These are phyloP conservation scores for Coniochaeta sp. DNA, from an alignment of 2,329 filamentous ascomycete species.

Conservation along the genomic window DNA sequence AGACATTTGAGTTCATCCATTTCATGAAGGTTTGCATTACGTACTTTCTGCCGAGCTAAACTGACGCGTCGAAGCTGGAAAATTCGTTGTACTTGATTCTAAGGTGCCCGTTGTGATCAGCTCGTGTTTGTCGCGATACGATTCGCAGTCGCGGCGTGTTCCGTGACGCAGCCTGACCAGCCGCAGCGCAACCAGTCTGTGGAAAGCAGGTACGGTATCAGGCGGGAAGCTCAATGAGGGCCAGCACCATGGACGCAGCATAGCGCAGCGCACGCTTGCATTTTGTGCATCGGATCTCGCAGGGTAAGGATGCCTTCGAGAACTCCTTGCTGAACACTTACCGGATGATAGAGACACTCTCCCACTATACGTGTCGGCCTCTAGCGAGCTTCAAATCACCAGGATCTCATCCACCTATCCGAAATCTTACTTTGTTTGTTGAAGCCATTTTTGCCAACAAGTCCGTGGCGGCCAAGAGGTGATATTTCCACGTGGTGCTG, in stretches of 20 bases:
- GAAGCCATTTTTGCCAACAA: background rate
- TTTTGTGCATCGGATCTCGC: slow-evolving; percentile 9
- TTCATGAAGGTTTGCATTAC: too few species aligned
- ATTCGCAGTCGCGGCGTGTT: background rate
- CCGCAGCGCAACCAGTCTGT: background rate
- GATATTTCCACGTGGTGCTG: background rate
- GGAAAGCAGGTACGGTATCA: background rate
- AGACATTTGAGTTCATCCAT: too few species aligned
- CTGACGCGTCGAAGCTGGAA: too few species aligned
- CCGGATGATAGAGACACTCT: too few species aligned
- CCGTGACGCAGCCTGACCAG: background rate
- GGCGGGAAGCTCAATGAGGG: background rate
- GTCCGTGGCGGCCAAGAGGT: background rate
- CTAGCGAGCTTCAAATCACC: too few species aligned
- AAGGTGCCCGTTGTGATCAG: too few species aligned
- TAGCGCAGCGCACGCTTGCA: background rate
- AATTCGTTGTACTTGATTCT: too few species aligned
- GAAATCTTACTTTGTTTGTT: background rate
- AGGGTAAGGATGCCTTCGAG: slow-evolving; percentile 4
- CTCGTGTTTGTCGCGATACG: background rate
- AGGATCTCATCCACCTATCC: too few species aligned
- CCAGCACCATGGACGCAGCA: background rate
- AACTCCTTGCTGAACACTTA: background rate
- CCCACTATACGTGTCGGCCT: too few species aligned
- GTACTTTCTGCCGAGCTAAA: too few species aligned